A percentile compares a stretch with the other conserved stretches of the same genome.
phyloP scores from a whole-genome alignment of 164 flowering plant genomes.

The Vitis rupestris region DNA sequence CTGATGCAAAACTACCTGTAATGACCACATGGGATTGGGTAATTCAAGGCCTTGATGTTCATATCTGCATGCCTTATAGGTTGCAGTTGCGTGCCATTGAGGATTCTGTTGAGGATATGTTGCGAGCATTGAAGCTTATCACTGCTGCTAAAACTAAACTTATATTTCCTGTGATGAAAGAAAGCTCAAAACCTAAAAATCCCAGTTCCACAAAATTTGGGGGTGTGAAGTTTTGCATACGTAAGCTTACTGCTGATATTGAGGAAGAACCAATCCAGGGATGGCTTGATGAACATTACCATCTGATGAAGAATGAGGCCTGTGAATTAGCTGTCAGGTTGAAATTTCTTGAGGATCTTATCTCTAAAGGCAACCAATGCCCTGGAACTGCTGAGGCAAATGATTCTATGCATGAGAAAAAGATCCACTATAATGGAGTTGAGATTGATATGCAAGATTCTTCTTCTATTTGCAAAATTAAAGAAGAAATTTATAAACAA shows the following conservation, averaged over 20 bases:
- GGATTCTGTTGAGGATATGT: slow-evolving; percentile 94
- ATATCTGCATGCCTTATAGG: slow-evolving; percentile 93
- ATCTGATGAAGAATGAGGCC: slow-evolving; percentile 80
- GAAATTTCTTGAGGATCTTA: slow-evolving; percentile 73
- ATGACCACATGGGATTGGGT: slow-evolving; percentile 91
- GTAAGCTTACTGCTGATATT: slow-evolving; percentile 79
- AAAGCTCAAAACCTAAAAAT: slow-evolving; percentile 57
- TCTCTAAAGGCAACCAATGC: slow-evolving; percentile 34
- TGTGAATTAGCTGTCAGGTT: slow-evolving; percentile 86
- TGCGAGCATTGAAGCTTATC: slow-evolving; percentile 82
- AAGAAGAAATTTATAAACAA: slow-evolving; percentile 72
- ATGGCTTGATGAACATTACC: slow-evolving; percentile 98
- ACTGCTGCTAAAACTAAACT: slow-evolving; percentile 59
- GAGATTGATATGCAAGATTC: slow-evolving; percentile 73
- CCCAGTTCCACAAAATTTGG: slow-evolving; percentile 66
- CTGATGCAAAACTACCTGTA: slow-evolving; percentile 41
- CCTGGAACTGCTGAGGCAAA: slow-evolving; percentile 46
- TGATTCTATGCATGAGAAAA: slow-evolving; percentile 45
- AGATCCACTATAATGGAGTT: slow-evolving; percentile 46
- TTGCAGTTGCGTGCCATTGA: slow-evolving; percentile 95
- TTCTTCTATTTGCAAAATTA: slow-evolving; percentile 48
- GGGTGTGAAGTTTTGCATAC: slow-evolving; percentile 69
- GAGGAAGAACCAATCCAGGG: slow-evolving; percentile 99
- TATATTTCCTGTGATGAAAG: slow-evolving; percentile 65
- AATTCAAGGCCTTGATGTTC: slow-evolving; percentile 92